Percentiles rank a stretch among this genome's conserved stretches.
Conservation (phyloP, 1,284 basidiomycete genomes). For the Hemileia vastatrix region DNA sequence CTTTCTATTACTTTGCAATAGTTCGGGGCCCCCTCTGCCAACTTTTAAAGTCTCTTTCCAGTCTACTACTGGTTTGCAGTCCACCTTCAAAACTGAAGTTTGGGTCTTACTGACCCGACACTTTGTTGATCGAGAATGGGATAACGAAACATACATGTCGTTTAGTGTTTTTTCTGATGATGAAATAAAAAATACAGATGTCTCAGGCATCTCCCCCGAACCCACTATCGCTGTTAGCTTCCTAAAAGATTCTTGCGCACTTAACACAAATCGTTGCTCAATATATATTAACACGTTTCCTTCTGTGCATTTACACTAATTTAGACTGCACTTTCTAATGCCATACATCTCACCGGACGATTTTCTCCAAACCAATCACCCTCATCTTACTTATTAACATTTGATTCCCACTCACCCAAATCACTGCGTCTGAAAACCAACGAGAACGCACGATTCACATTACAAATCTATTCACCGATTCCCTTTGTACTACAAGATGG, state of each 20-base stretch:
- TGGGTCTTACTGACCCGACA: slow-evolving; percentile 22
- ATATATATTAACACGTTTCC: neutral
- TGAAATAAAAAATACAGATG: neutral
- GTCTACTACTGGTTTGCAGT: neutral
- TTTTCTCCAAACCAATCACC: neutral
- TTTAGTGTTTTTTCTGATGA: slow-evolving; percentile 16
- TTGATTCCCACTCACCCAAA: slow-evolving; percentile 13
- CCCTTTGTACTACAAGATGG: slow-evolving; percentile 4
- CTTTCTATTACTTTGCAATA: neutral
- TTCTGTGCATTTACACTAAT: neutral
- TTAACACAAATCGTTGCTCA: neutral
- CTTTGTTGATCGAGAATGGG: slow-evolving; percentile 5
- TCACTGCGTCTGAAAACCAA: neutral
- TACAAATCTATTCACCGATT: slow-evolving; percentile 6
- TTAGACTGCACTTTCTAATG: slow-evolving; percentile 16
- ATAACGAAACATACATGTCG: slow-evolving; percentile 11
- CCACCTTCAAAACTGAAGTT: slow-evolving; percentile 3
- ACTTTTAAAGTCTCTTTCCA: slow-evolving; percentile 9
- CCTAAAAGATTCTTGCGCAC: too few relatives aligned
- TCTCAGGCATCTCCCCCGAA: neutral
- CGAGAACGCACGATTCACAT: neutral
- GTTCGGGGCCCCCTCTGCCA: slow-evolving; percentile 8
- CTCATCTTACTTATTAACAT: slow-evolving; percentile 4
- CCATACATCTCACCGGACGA: slow-evolving; percentile 5
- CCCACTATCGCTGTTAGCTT: too few relatives aligned